phyloP scores from a whole-genome alignment of 2,329 filamentous ascomycete genomes.

The Leptosphaerulina australis region DNA sequence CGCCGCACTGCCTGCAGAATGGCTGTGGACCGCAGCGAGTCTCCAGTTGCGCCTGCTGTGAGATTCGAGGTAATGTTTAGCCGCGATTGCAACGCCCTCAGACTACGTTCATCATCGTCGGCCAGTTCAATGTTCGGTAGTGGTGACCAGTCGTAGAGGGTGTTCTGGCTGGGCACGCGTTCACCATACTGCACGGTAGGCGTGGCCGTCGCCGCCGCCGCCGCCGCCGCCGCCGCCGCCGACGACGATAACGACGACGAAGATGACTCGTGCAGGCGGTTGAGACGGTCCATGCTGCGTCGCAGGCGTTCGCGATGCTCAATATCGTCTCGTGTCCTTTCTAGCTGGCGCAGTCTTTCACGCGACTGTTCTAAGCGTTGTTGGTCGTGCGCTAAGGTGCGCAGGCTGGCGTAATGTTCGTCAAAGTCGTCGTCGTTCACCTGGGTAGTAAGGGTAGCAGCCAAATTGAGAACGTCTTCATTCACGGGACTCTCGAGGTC shows the following conservation, averaged over 20 bases:
- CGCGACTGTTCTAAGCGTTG: conserved; percentile 27
- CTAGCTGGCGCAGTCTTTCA: conserved; percentile 38
- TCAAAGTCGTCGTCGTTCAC: conserved; percentile 53
- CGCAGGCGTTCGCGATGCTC: conserved; percentile 51
- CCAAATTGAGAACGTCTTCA: conserved; percentile 52
- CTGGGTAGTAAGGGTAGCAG: conserved; percentile 55
- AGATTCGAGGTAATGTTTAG: conserved; percentile 41
- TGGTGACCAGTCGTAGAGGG: conserved; percentile 67
- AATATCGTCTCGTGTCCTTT: conserved; percentile 38
- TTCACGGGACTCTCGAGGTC: conserved; percentile 55
- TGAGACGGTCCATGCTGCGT: conserved; percentile 49
- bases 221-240: not conserved
- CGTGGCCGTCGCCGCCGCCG: not conserved
- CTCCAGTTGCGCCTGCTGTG: conserved; percentile 48
- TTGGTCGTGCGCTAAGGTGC: conserved; percentile 40
- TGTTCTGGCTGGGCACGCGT: conserved; percentile 59
- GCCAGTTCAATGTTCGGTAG: conserved; percentile 26
- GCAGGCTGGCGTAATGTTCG: conserved; percentile 18
- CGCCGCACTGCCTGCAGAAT: conserved; percentile 51
- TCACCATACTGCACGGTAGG: conserved; percentile 56
- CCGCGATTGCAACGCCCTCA: conserved; percentile 4
- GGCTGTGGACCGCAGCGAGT: conserved; percentile 44
- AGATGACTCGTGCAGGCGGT: conserved; percentile 48
- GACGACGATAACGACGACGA: too few species aligned
- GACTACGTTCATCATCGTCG: conserved; percentile 7